Evolutionary conservation across 139 green algal genomes (phyloP).

Genomic region (Chlamydomonas urium): DNA sequence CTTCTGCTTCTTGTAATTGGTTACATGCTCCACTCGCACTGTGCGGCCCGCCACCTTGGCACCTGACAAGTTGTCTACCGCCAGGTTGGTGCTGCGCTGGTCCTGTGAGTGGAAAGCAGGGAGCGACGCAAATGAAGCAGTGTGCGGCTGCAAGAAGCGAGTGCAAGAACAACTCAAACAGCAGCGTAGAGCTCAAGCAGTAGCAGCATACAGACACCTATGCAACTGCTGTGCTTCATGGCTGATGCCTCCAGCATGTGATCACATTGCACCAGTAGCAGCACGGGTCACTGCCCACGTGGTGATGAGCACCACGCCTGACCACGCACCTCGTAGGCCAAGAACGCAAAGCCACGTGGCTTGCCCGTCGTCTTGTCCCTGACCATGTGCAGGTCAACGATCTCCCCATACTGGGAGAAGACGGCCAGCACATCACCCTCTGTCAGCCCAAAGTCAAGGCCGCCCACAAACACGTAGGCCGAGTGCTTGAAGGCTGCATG

Average conservation of each 20-base stretch:
- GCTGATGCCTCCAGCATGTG: too few species aligned
- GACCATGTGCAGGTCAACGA: constrained; percentile 92
- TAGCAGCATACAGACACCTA: too few species aligned
- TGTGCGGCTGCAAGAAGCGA: too few species aligned
- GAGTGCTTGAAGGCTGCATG: constrained; percentile 89
- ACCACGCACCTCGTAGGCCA: constrained; percentile 87
- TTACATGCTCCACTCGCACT: constrained; percentile 92
- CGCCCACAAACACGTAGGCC: constrained; percentile 85
- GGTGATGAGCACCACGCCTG: too few species aligned
- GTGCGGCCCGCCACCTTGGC: constrained; percentile 73
- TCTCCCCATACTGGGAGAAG: constrained; percentile 95
- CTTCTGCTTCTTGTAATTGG: constrained; percentile 89
- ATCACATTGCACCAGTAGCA: too few species aligned
- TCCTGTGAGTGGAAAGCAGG: constrained; percentile 45
- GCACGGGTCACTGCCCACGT: too few species aligned
- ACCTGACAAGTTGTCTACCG: constrained; percentile 96
- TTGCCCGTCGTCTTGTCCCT: constrained; percentile 48
- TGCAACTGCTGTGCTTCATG: too few species aligned
- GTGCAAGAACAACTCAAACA: too few species aligned
- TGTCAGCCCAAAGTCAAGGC: constrained; percentile 87
- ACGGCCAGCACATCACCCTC: constrained; percentile 95
- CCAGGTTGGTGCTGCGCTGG: constrained; percentile 93
- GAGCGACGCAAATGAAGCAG: too few species aligned
- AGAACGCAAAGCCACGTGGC: constrained; percentile 88
- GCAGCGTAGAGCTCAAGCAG: too few species aligned